These are phyloP conservation scores for Didymella sp. DNA, from an alignment of 2,329 filamentous ascomycete species.

Conservation along the genomic window DNA sequence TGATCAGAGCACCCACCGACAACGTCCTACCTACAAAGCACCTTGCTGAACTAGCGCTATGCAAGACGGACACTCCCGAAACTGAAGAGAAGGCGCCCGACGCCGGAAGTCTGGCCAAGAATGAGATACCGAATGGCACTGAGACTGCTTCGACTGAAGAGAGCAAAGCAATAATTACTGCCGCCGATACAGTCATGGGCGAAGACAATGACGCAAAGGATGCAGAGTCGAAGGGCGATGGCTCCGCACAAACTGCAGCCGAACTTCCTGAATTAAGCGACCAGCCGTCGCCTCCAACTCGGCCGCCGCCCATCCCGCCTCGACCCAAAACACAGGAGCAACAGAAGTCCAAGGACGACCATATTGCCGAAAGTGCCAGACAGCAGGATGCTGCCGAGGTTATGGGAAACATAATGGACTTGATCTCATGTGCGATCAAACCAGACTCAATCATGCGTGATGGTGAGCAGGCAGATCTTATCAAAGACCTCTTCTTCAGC, in stretches of 20 bases:
- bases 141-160: slow-evolving; percentile 47
- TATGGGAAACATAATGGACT: slow-evolving; percentile 88
- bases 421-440: slow-evolving; percentile 86
- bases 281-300: slow-evolving; percentile 50
- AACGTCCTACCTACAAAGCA: slow-evolving; percentile 76
- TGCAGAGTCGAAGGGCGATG: slow-evolving; percentile 27
- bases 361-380: slow-evolving; percentile 64
- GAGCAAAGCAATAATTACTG: slow-evolving; percentile 7
- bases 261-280: slow-evolving; percentile 24
- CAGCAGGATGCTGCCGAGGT: slow-evolving; percentile 98
- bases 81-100: slow-evolving; percentile 51
- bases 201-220: slow-evolving; percentile 18
- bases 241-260: slow-evolving; percentile 32
- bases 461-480: slow-evolving; percentile 80
- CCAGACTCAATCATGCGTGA: slow-evolving; percentile 69
- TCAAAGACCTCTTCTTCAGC: slow-evolving; percentile 62
- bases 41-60: slow-evolving; percentile 79
- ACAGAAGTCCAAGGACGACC: slow-evolving; percentile 49
- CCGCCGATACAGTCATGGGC: slow-evolving; percentile 38
- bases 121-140: slow-evolving; percentile 55
- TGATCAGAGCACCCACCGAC: slow-evolving; percentile 68
- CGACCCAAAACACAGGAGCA: slow-evolving; percentile 49
- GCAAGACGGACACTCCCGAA: slow-evolving; percentile 59
- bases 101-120: slow-evolving; percentile 51
- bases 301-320: slow-evolving; percentile 67